phyloP scores from a whole-genome alignment of 805 yeast species.

The Grigorovia jiainica region DNA sequence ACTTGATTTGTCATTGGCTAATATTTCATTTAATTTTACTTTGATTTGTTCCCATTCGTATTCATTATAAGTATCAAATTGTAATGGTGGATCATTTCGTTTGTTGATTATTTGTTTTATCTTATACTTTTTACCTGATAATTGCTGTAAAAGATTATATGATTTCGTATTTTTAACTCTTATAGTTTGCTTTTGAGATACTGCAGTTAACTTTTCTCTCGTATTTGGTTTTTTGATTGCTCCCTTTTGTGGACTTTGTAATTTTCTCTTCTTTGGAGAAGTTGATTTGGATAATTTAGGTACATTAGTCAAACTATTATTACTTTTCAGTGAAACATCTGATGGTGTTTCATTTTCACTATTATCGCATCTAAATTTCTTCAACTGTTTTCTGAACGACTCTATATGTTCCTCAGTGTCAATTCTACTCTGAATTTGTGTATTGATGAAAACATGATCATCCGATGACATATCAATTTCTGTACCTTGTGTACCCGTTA shows the following conservation, averaged over 20 bases:
- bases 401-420: slow-evolving; percentile 14
- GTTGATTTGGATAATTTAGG: no score
- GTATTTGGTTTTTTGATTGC: no score
- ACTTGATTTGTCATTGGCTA: slow-evolving; percentile 14
- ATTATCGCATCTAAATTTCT: slow-evolving; percentile 15
- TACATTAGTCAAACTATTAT: neutral
- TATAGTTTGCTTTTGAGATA: no score
- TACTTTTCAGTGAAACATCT: neutral
- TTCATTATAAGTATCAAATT: slow-evolving; percentile 20
- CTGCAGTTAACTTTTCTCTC: no score
- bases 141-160: slow-evolving; percentile 12
- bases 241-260: neutral
- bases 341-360: neutral
- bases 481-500: slow-evolving; percentile 2
- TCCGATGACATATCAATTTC: slow-evolving; percentile 3
- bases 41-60: slow-evolving; percentile 23
- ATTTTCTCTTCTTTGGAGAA: neutral
- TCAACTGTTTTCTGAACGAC: slow-evolving; percentile 10
- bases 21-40: slow-evolving; percentile 10
- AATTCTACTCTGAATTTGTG: slow-evolving; percentile 26
- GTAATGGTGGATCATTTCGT: neutral
- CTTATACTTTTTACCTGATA: slow-evolving; percentile 27
- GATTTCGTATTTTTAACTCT: slow-evolving; percentile 6
- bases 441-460: slow-evolving; percentile 13
- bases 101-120: slow-evolving; percentile 18